Conservation (phyloP, 2,329 filamentous ascomycete genomes). For the Xylaria sp. region DNA sequence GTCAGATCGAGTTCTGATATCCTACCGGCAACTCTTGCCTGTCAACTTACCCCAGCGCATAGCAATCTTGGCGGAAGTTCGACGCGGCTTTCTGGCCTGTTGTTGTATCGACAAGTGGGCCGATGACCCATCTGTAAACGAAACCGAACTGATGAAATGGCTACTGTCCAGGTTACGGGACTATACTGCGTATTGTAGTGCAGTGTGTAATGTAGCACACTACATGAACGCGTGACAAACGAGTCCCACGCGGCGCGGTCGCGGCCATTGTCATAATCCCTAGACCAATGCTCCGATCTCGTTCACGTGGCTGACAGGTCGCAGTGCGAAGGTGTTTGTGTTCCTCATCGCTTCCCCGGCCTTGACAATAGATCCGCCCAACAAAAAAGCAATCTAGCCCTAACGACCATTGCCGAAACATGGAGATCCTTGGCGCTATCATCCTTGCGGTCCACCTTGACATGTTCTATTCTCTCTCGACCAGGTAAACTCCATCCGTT, state of each 20-base stretch:
- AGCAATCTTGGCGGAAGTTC: constrained; percentile 31
- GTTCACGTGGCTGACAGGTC: constrained; percentile 32
- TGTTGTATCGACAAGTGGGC: constrained; percentile 28
- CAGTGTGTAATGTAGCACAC: too few relatives aligned
- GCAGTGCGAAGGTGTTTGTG: constrained; percentile 3
- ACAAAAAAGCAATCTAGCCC: constrained; percentile 33
- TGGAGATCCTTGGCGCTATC: constrained; percentile 16
- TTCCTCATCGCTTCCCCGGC: constrained; percentile 9
- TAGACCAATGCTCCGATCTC: constrained; percentile 21
- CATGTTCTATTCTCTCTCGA: not conserved
- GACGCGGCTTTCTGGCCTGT: constrained; percentile 18
- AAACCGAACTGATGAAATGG: constrained; percentile 5
- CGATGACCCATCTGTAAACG: constrained; percentile 22
- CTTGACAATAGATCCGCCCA: constrained; percentile 16
- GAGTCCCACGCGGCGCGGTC: constrained; percentile 20
- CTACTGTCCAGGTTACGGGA: not conserved
- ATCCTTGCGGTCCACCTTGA: constrained; percentile 21
- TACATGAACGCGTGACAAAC: constrained; percentile 16
- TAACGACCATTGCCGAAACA: constrained; percentile 33
- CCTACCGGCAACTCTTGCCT: constrained; percentile 25
- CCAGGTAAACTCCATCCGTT: constrained; percentile 13
- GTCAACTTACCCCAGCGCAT: constrained; percentile 14
- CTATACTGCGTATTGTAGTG: too few relatives aligned
- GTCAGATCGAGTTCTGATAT: constrained; percentile 11
- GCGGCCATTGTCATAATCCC: constrained; percentile 6